phyloP scores from a whole-genome alignment of 2,329 filamentous ascomycete species.

The Cladosporium sp. region DNA sequence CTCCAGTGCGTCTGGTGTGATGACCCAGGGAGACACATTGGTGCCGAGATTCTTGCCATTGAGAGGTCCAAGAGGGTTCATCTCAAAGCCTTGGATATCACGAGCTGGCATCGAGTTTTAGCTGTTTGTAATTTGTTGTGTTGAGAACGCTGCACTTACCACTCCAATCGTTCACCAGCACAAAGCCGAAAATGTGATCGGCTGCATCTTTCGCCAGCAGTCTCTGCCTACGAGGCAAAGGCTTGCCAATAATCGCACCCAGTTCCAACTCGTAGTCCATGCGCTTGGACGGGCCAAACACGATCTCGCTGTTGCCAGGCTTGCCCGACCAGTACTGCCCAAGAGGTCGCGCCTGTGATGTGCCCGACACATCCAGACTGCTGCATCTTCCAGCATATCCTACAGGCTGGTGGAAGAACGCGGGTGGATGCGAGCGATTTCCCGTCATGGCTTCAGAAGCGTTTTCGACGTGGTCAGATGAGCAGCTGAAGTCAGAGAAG shows the following conservation, averaged over 20 bases:
- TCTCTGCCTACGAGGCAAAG: constrained; percentile 38
- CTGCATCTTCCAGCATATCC: constrained; percentile 59
- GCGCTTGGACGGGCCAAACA: constrained; percentile 43
- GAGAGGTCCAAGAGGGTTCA: constrained; percentile 61
- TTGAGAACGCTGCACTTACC: neutral
- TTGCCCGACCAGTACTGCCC: constrained; percentile 44
- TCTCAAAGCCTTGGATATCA: constrained; percentile 64
- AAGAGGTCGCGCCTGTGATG: constrained; percentile 49
- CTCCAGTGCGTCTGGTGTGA: constrained; percentile 58
- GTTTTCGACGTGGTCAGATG: constrained; percentile 54
- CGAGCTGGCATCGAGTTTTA: constrained; percentile 40
- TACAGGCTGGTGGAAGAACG: constrained; percentile 50
- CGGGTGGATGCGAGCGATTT: constrained; percentile 43
- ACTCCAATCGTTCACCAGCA: constrained; percentile 64
- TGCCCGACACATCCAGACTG: constrained; percentile 53
- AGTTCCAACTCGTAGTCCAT: constrained; percentile 54
- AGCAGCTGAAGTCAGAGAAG: constrained; percentile 60
- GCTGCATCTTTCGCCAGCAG: constrained; percentile 42
- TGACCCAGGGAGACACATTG: constrained; percentile 62
- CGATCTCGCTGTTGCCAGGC: constrained; percentile 52
- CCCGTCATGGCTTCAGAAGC: constrained; percentile 46
- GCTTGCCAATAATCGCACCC: constrained; percentile 45
- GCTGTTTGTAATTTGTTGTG: neutral
- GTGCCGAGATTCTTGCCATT: constrained; percentile 63
- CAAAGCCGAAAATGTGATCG: constrained; percentile 62